Percentiles rank a stretch among this genome's conserved stretches.
phyloP scores from a whole-genome alignment of 2,329 filamentous ascomycete species.

The Fonsecaea nubica region DNA sequence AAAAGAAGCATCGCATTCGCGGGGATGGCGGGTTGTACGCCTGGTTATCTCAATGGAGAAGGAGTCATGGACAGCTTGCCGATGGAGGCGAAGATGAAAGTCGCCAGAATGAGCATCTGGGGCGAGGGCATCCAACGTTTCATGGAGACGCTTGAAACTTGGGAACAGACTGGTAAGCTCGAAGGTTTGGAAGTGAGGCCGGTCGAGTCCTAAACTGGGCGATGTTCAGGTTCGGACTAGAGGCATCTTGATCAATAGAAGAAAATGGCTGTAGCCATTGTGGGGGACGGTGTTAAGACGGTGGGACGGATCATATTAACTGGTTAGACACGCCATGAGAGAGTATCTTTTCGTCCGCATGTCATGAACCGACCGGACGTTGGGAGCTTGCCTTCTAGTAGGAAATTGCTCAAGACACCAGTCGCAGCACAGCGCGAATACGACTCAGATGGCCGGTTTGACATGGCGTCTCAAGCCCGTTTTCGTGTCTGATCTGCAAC shows the following conservation, averaged over 20 bases:
- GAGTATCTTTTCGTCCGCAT: too few species aligned
- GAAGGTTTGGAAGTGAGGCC: conserved; percentile 33
- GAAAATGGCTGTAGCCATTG: not conserved
- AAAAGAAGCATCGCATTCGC: conserved; percentile 51
- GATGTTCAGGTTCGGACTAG: not conserved
- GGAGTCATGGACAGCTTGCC: conserved; percentile 42
- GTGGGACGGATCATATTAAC: too few species aligned
- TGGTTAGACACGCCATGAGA: too few species aligned
- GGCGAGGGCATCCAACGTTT: conserved; percentile 46
- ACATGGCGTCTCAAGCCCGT: too few species aligned
- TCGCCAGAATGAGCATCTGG: conserved; percentile 43
- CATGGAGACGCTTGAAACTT: conserved; percentile 37
- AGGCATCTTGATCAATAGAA: not conserved
- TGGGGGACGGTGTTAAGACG: too few species aligned
- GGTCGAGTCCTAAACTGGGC: not conserved
- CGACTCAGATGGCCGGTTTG: too few species aligned
- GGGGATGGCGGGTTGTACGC: conserved; percentile 59
- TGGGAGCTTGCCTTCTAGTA: too few species aligned
- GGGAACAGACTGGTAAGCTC: conserved; percentile 44
- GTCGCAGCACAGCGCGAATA: too few species aligned
- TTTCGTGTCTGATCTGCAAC: too few species aligned
- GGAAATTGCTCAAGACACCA: too few species aligned
- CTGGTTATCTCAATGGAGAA: conserved; percentile 60
- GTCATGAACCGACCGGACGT: too few species aligned
- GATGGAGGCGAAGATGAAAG: conserved; percentile 45